phyloP scores from a whole-genome alignment of 768 basidiomycete species.

The Boletus patriciae region DNA sequence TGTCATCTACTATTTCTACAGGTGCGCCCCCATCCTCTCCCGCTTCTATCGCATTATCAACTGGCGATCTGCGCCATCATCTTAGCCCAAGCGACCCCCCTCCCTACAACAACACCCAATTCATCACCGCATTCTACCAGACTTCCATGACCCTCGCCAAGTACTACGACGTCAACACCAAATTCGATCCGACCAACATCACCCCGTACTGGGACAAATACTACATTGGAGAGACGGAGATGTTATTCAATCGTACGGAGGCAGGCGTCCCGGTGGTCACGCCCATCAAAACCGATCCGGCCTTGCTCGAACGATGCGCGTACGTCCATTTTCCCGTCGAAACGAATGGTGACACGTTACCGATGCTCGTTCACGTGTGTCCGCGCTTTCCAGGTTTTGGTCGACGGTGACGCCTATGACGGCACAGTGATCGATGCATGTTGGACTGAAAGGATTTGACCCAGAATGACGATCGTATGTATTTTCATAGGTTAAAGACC shows the following conservation, averaged over 20 bases:
- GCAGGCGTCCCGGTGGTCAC: neutral
- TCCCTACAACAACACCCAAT: slow-evolving; percentile 28
- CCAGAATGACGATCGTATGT: too few species aligned
- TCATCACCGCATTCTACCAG: slow-evolving; percentile 29
- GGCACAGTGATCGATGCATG: slow-evolving; percentile 2
- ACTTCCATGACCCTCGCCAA: slow-evolving; percentile 27
- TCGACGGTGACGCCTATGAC: slow-evolving; percentile 6
- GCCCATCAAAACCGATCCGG: slow-evolving; percentile 4
- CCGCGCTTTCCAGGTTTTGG: slow-evolving; percentile 15
- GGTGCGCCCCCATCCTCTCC: neutral
- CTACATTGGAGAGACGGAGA: slow-evolving; percentile 5
- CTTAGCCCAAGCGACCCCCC: slow-evolving; percentile 1
- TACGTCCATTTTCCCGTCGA: neutral
- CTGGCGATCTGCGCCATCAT: neutral
- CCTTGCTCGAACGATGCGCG: slow-evolving; percentile 9
- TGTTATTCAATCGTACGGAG: slow-evolving; percentile 16
- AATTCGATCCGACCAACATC: slow-evolving; percentile 16
- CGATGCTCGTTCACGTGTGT: neutral
- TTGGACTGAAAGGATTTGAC: neutral
- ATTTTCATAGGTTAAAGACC: neutral
- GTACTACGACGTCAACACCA: slow-evolving; percentile 24
- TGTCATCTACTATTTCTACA: slow-evolving; percentile 42
- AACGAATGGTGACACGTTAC: too few species aligned
- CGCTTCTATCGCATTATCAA: neutral
- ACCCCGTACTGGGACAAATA: slow-evolving; percentile 17